Evolutionary conservation across 2,329 filamentous ascomycete species (phyloP).

Genomic region (Pseudogymnoascus sp.): DNA sequence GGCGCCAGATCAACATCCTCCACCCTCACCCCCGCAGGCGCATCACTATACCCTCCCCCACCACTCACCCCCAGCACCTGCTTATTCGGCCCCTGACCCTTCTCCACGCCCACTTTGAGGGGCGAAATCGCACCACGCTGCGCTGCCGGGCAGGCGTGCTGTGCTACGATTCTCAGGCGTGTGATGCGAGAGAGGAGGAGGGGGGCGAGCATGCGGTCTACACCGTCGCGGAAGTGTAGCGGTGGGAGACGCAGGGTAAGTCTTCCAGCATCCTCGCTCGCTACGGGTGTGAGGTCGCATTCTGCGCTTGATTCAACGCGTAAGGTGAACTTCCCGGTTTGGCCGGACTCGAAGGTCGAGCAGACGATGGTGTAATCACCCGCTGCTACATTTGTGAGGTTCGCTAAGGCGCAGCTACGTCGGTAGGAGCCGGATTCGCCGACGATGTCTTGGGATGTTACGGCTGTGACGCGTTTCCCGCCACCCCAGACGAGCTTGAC

Average conservation of each 20-base stretch:
- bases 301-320: slow-evolving; percentile 58
- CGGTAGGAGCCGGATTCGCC: slow-evolving; percentile 84
- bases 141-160: slow-evolving; percentile 28
- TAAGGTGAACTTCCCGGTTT: slow-evolving; percentile 66
- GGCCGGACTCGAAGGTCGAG: slow-evolving; percentile 79
- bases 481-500: slow-evolving; percentile 74
- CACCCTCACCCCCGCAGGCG: slow-evolving; percentile 56
- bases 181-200: slow-evolving; percentile 21
- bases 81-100: slow-evolving; percentile 62
- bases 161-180: slow-evolving; percentile 19
- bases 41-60: slow-evolving; percentile 65
- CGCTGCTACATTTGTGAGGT: slow-evolving; percentile 49
- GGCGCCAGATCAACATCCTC: slow-evolving; percentile 69
- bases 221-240: slow-evolving; percentile 40
- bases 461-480: slow-evolving; percentile 60
- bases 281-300: slow-evolving; percentile 51
- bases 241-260: slow-evolving; percentile 52
- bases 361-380: slow-evolving; percentile 83
- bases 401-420: slow-evolving; percentile 65
- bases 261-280: slow-evolving; percentile 66
- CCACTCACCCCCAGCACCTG: slow-evolving; percentile 48
- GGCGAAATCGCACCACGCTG: slow-evolving; percentile 31
- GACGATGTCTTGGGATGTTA: slow-evolving; percentile 70
- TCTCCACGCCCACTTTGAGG: slow-evolving; percentile 64
- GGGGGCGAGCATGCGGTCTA: slow-evolving; percentile 39